Evolutionary conservation across 83 land plant genomes (phyloP).

Genomic region (Picea mariana): DNA sequence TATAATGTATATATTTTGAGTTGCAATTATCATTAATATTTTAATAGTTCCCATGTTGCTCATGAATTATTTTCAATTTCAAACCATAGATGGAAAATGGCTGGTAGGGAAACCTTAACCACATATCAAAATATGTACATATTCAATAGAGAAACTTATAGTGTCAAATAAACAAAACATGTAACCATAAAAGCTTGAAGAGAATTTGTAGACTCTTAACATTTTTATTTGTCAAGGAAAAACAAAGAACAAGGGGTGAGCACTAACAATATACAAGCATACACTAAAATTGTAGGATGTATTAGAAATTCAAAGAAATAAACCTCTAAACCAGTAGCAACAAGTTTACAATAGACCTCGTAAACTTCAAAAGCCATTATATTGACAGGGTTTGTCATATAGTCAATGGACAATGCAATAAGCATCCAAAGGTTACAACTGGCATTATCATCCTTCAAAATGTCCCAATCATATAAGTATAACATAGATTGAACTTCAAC

Average conservation of each 20-base stretch:
- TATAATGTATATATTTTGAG: too few relatives aligned
- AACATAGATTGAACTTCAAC: too few relatives aligned
- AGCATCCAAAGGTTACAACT: constrained; percentile 1
- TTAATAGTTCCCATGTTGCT: too few relatives aligned
- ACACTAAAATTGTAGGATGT: neutral
- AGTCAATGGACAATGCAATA: neutral
- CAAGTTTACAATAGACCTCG: neutral
- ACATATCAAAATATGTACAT: too few relatives aligned
- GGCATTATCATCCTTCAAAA: neutral
- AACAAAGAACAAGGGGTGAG: neutral
- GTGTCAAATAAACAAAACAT: neutral
- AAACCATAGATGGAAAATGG: too few relatives aligned
- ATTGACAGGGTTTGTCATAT: neutral
- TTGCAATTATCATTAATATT: too few relatives aligned
- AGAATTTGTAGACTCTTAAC: neutral
- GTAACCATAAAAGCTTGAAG: neutral
- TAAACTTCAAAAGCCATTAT: neutral
- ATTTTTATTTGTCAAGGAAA: neutral
- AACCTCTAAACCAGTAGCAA: neutral
- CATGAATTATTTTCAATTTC: too few relatives aligned
- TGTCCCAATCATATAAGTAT: neutral
- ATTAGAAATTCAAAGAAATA: neutral
- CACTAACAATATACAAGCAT: neutral
- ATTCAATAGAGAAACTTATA: neutral
- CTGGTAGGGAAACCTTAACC: too few relatives aligned